phyloP scores from a whole-genome alignment of 352 stramenopile species.

The Hyphochytrium catenoides region DNA sequence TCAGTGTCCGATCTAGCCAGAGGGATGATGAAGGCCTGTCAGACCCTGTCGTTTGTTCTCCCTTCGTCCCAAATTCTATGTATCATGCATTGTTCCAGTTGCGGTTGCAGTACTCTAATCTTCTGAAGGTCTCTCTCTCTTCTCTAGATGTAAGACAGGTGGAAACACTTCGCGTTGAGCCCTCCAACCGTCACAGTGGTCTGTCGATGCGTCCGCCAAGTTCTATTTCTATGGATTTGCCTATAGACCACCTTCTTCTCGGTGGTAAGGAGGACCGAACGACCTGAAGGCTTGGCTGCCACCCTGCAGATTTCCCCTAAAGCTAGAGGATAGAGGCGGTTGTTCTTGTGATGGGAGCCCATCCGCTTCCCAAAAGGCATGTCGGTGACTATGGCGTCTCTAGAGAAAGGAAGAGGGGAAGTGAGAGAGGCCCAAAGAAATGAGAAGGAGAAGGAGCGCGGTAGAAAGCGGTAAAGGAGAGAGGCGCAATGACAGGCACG shows the following conservation, averaged over 20 bases:
- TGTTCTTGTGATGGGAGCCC: constrained; percentile 7
- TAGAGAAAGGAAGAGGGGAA: too few species aligned
- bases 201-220: constrained; percentile 4
- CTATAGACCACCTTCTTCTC: constrained; percentile 1
- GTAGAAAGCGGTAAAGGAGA: too few species aligned
- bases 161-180: constrained; percentile 7
- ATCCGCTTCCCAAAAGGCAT: constrained; percentile 8
- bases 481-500: too few species aligned
- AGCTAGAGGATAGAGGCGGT: constrained; percentile 6
- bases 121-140: too few species aligned
- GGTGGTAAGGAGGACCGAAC: constrained; percentile 4
- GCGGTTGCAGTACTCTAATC: too few species aligned
- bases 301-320: constrained; percentile 5
- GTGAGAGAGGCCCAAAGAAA: too few species aligned
- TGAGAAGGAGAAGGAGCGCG: too few species aligned
- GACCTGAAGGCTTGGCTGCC: background rate
- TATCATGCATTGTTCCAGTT: too few species aligned
- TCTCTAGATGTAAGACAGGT: constrained; percentile 7
- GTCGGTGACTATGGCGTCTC: constrained; percentile 5
- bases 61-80: too few species aligned
- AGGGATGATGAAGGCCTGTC: too few species aligned
- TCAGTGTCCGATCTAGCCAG: too few species aligned
- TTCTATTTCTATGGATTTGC: constrained; percentile 1
- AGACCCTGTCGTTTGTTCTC: too few species aligned
- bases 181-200: constrained; percentile 4